These are phyloP conservation scores for Leptographium procerum DNA, from an alignment of 2,329 filamentous ascomycete genomes.

Conservation along the genomic window DNA sequence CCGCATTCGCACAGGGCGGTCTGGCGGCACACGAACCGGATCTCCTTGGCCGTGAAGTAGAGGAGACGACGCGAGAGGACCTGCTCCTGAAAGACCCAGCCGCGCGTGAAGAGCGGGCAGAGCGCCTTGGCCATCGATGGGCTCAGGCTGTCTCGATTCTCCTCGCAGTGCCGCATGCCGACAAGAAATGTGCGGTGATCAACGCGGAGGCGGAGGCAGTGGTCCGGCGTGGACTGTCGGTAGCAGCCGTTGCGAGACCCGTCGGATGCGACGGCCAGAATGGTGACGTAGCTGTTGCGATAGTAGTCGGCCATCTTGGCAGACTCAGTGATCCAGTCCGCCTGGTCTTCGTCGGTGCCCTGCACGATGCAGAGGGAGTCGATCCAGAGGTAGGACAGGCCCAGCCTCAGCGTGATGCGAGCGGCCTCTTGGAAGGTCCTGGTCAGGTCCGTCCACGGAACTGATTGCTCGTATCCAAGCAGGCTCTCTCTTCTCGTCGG, in stretches of 20 bases:
- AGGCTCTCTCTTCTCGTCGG: no score
- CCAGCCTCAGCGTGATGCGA: not conserved
- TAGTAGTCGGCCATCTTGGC: constrained; percentile 7
- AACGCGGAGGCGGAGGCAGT: not conserved
- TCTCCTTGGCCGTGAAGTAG: not conserved
- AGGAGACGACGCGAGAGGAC: not conserved
- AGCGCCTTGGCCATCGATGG: not conserved
- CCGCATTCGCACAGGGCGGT: not conserved
- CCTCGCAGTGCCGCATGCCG: not conserved
- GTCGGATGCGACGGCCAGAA: constrained; percentile 1
- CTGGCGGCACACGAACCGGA: not conserved
- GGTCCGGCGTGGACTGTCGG: not conserved
- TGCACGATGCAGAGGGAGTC: not conserved
- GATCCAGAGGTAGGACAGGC: not conserved
- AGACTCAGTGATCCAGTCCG: constrained; percentile 7
- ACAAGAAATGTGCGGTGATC: not conserved
- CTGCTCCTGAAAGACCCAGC: constrained; percentile 3
- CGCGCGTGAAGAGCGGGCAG: not conserved
- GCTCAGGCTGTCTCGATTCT: no score
- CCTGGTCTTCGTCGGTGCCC: not conserved
- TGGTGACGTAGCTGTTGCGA: constrained; percentile 2
- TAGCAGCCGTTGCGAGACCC: not conserved
- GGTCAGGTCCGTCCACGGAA: not conserved
- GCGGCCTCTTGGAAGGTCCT: not conserved
- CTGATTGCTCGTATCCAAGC: not conserved